Base-by-base conservation (phyloP, 495 filamentous ascomycete genomes). In the Neurospora africana region DNA sequence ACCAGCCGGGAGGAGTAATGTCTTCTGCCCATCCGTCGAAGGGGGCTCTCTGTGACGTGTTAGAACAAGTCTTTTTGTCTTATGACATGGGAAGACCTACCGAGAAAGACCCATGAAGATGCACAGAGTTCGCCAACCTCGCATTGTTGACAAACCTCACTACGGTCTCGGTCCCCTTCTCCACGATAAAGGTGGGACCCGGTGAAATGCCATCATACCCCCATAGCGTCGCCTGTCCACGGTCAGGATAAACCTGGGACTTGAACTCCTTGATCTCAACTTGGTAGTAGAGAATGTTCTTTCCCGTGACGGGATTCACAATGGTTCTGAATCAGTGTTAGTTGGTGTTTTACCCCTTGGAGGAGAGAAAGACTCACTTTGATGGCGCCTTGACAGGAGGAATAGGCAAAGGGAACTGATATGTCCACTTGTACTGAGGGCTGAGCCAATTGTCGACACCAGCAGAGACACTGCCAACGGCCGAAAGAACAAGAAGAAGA, bases 21-120 rank as follows among this genome's bases (percentile, higher is more conserved):
- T 88, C 87, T 72, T 86, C 83, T 13, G 87, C 87, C 87, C 86
- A 89, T 0, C 87, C 87, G 75, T 88, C 87, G 44, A 73, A 80
- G 4, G 75, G 75, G 33, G 78, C 73, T 40, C 77, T 76, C 53
- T 61, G 53, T 61, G 1, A 9, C 1, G 1, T 19, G 53, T 61
- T 0, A 33, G 53, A 4, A 4, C 0, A 11, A 7, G 47, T 30
- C 4, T 61, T 27, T 30, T 61, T 8, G 23, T 30, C 5, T 27
- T 11, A 17, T 61, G 1, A 19, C 0, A 30, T 17, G 27, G 5
- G 2, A 9, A 33, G 15, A 33, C 53, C 0, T 61, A 61, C 53
- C 19, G 83, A 86, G 74, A 80, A 83, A 0, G 85, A 86, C 4
- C 86, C 86, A 68, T 88, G 86, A 23, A 87, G 80, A 78, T 87